Conservation (phyloP, 169 alveolate genomes). For the Plasmodium vivax region DNA sequence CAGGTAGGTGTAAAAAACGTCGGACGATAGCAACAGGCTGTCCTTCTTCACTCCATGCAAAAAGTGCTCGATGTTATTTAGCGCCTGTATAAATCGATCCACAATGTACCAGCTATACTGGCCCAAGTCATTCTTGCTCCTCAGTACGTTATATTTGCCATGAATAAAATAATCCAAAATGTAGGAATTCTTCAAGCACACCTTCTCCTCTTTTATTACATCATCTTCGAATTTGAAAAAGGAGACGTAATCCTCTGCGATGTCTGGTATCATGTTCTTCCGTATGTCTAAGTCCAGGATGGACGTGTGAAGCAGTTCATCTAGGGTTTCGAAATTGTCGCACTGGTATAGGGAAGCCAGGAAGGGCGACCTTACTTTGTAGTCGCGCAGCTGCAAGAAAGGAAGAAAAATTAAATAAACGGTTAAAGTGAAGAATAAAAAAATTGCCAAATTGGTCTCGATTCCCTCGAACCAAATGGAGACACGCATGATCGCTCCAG, state of each 20-base stretch:
- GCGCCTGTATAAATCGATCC: conserved; percentile 76
- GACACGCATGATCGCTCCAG: background rate
- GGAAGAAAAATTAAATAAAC: background rate
- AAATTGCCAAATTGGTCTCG: background rate
- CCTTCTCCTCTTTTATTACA: conserved; percentile 53
- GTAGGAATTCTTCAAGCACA: conserved; percentile 79
- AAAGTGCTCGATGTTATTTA: conserved; percentile 76
- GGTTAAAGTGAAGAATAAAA: conserved; percentile 1
- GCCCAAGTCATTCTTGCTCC: conserved; percentile 83
- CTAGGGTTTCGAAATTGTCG: conserved; percentile 15
- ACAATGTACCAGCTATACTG: conserved; percentile 85
- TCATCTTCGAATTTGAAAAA: conserved; percentile 61
- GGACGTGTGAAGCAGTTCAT: conserved; percentile 62
- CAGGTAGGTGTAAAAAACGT: conserved; percentile 44
- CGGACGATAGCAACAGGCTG: conserved; percentile 14
- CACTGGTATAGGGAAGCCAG: conserved; percentile 28
- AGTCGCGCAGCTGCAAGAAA: conserved; percentile 15
- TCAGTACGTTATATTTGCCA: conserved; percentile 77
- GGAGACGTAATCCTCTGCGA: conserved; percentile 27
- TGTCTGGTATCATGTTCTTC: conserved; percentile 63
- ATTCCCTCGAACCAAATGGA: background rate
- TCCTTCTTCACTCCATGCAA: conserved; percentile 55
- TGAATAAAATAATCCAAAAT: conserved; percentile 83
- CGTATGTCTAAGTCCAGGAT: conserved; percentile 34
- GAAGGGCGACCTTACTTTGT: conserved; percentile 67